Evolutionary conservation across 441 rosid genomes (phyloP), one percentile per base, ranked within the genome.

Genomic region (Jatropha multifida): DNA sequence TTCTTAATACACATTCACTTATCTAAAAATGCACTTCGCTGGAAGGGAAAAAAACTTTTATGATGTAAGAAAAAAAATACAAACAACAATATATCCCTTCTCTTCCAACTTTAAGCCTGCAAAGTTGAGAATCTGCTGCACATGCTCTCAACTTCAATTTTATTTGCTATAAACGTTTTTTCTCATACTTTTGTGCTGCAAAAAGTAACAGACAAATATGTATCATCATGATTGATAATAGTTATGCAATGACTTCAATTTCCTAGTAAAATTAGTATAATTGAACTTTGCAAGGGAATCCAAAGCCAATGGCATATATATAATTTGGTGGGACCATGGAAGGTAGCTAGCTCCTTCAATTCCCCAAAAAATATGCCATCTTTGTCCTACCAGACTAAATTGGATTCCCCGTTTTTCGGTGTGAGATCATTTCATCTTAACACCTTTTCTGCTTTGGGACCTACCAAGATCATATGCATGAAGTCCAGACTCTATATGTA

Each of bases 281-380:
- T 46, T 46, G 1, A 44, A 44, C 49, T 5, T 13, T 58, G 71
- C 7, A 65, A 18, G 49, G 66, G 79, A 71, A 79, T 71, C 79
- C 79, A 51, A 79, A 41, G 78, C 68, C 48, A 41, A 14, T 23
- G 66, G 14, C 38, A 0, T 48, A 48, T 48, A n/a, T 11, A 48
- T 44, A 44, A 18, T 17, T 59, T 61, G 65, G 41, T 1, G 62
- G 32, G 9, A 18, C 64, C 3, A 60, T 18, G 5, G 0, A 51
- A 18, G 6, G 2, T 54, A 18, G 59, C 14, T 48, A 9, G 2
- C 7, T 18, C 10, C 59, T 54, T 54, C 27, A 56, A 23, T 48
- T 52, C 26, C 60, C 26, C 60, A 51, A 17, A 8, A 69, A 27
- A 15, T 17, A 42, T 59, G 69, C n/a, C 26, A 41, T 41, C 1